These are phyloP conservation scores for Suillus cothurnatus DNA, from an alignment of 768 basidiomycete species.

Conservation along the genomic window DNA sequence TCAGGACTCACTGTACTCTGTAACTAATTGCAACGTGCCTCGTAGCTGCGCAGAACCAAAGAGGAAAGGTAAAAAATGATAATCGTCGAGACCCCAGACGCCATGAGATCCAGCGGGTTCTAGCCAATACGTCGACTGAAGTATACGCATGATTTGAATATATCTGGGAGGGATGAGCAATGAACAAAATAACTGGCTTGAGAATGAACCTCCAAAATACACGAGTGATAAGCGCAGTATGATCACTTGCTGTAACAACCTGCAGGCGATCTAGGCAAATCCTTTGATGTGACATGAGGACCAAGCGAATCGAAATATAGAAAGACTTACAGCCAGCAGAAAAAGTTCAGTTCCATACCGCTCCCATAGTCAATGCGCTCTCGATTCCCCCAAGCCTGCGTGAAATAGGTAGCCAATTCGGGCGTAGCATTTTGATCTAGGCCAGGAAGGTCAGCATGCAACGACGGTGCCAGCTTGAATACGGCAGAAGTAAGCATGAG, in stretches of 20 bases:
- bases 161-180: constrained; percentile 45
- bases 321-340: constrained; percentile 88
- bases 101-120: constrained; percentile 99
- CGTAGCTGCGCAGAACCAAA: constrained; percentile 83
- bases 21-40: constrained; percentile 37
- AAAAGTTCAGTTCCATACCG: constrained; percentile 97
- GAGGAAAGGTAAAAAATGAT: constrained; percentile 92
- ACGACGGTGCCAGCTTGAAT: constrained; percentile 47
- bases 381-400: constrained; percentile 89
- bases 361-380: constrained; percentile 98
- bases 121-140: constrained; percentile 96
- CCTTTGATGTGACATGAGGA: constrained; percentile 43
- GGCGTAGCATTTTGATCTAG: constrained; percentile 57
- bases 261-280: constrained; percentile 78
- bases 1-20: background rate
- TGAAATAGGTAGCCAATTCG: constrained; percentile 82
- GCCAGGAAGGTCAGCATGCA: constrained; percentile 62
- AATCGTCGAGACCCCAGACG: constrained; percentile 97
- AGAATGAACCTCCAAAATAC: constrained; percentile 83
- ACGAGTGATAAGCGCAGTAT: constrained; percentile 71
- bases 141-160: constrained; percentile 75
- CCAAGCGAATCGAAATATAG: background rate
- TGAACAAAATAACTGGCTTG: background rate
- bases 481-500: constrained; percentile 2
- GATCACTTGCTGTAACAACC: constrained; percentile 63